These are phyloP conservation scores for Calocybe indica DNA, from an alignment of 768 basidiomycete species.

Conservation along the genomic window DNA sequence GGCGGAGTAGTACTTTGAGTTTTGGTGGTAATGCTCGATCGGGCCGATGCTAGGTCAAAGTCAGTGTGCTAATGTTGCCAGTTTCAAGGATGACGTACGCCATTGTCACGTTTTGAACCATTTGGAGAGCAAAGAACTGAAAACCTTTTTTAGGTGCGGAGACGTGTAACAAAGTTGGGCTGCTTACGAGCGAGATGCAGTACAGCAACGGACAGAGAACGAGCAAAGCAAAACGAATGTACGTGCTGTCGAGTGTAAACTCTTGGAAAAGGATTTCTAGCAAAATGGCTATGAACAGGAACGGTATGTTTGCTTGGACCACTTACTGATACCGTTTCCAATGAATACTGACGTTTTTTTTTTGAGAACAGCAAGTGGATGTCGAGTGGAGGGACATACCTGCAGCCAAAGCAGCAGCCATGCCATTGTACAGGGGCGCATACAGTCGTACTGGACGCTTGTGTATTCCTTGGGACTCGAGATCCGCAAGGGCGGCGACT, in stretches of 20 bases:
- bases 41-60: constrained; percentile 53
- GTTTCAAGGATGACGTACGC: constrained; percentile 33
- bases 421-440: constrained; percentile 66
- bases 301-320: background rate
- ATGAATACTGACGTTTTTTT: constrained; percentile 48
- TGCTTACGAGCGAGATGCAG: constrained; percentile 60
- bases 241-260: constrained; percentile 54
- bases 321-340: constrained; percentile 52
- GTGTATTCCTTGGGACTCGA: too few relatives aligned
- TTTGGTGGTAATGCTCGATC: constrained; percentile 71
- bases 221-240: constrained; percentile 57
- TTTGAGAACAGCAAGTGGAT: constrained; percentile 27
- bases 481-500: background rate
- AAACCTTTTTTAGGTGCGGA: constrained; percentile 18
- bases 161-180: background rate
- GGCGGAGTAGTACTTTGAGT: constrained; percentile 79
- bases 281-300: background rate
- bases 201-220: constrained; percentile 60
- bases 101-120: constrained; percentile 63
- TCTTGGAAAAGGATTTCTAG: constrained; percentile 53
- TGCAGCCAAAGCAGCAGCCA: constrained; percentile 50
- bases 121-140: constrained; percentile 77
- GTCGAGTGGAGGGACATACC: constrained; percentile 31
- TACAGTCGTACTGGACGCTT: constrained; percentile 36
- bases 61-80: constrained; percentile 14